These are phyloP conservation scores for Neonectria sp. DNA, from an alignment of 2,329 filamentous ascomycete genomes.

Conservation along the genomic window DNA sequence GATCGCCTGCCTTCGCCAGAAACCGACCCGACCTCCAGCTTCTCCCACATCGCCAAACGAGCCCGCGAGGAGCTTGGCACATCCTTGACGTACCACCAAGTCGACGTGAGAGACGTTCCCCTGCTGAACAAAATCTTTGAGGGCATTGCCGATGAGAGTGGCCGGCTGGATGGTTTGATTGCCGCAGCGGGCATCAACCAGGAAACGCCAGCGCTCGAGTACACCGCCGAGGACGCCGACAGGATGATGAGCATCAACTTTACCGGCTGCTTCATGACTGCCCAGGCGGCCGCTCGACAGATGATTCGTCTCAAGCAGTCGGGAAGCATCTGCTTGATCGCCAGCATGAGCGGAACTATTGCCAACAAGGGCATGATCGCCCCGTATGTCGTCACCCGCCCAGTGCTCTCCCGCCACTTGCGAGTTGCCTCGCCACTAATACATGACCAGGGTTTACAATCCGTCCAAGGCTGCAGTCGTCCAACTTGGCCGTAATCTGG, in stretches of 20 bases:
- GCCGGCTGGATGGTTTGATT: conserved; percentile 84
- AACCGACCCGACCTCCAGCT: conserved; percentile 65
- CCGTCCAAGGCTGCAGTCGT: conserved; percentile 82
- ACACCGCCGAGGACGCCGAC: conserved; percentile 81
- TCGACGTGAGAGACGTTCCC: conserved; percentile 83
- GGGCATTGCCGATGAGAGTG: conserved; percentile 78
- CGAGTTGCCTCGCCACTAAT: conserved; percentile 6
- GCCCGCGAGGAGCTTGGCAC: conserved; percentile 77
- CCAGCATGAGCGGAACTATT: conserved; percentile 78
- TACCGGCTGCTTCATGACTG: conserved; percentile 88
- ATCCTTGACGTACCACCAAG: conserved; percentile 79
- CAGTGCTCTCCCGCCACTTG: not conserved
- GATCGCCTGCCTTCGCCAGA: conserved; percentile 72
- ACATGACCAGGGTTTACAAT: conserved; percentile 74
- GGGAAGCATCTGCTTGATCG: conserved; percentile 77
- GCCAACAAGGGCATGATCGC: conserved; percentile 74
- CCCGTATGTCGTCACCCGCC: conserved; percentile 63
- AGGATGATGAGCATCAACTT: conserved; percentile 89
- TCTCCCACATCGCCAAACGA: conserved; percentile 74
- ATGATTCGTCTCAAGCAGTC: conserved; percentile 71
- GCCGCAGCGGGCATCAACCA: conserved; percentile 82
- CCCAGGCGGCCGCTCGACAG: conserved; percentile 88
- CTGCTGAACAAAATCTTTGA: conserved; percentile 77
- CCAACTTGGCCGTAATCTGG: conserved; percentile 79
- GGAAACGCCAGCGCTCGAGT: conserved; percentile 87